Percentiles rank a stretch among this genome's conserved stretches.
Evolutionary conservation across 139 green algal species (phyloP).

Genomic region (Edaphochlamys debaryana): DNA sequence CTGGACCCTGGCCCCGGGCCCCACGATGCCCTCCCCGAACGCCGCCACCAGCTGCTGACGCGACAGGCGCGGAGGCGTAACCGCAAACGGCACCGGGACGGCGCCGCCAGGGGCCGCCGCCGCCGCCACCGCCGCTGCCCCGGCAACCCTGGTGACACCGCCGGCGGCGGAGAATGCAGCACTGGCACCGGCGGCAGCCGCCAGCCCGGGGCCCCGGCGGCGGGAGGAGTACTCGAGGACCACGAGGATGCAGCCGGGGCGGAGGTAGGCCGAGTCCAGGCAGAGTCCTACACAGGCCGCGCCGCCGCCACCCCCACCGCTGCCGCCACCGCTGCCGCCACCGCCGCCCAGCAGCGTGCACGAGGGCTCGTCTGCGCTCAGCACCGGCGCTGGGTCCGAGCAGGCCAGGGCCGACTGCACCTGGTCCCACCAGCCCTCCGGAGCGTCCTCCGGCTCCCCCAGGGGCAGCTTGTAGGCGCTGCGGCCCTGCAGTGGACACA

Average conservation of each 20-base stretch:
- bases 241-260: slow-evolving; percentile 17
- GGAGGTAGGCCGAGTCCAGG: slow-evolving; percentile 1
- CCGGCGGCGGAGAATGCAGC: no score
- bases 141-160: no score
- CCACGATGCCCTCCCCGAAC: no score
- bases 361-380: no score
- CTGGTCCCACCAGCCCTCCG: slow-evolving; percentile 15
- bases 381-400: neutral
- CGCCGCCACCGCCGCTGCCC: no score
- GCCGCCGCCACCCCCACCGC: neutral
- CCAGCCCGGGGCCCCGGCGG: neutral
- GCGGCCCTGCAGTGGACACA: no score
- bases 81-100: slow-evolving; percentile 5
- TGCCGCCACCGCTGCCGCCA: no score
- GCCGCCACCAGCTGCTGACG: no score
- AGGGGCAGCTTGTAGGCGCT: slow-evolving; percentile 15
- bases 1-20: no score
- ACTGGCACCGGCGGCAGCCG: no score
- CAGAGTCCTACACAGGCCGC: neutral
- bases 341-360: no score
- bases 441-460: slow-evolving; percentile 12
- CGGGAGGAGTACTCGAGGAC: slow-evolving; percentile 17
- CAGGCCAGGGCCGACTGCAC: neutral
- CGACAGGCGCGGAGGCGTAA: neutral
- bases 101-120: neutral